Base-by-base conservation (phyloP, 2,329 filamentous ascomycete species). In the Aspergillus versicolor region DNA sequence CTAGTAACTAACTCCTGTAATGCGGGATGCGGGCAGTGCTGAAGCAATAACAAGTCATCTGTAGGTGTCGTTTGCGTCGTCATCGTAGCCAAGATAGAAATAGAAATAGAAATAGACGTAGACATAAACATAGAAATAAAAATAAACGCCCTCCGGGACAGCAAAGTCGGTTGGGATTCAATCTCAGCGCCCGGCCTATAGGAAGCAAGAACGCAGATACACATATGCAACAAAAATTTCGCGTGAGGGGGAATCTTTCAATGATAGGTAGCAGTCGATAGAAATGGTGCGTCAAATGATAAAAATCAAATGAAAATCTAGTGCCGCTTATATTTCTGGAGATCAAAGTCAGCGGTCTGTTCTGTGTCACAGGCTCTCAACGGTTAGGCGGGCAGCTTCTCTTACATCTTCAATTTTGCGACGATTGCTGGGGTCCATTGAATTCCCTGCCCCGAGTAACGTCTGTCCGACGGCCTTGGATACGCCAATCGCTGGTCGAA, bases 361-460 rank as follows among this genome's bases (percentile, higher is more conserved):
- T 30, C 27, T 30, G 27, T 30, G 27, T 30, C 27, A 30, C 27
- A 30, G 27, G 27, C 24, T 38, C 43, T 57, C 32, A 52, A 37
- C 38, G 17, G 54, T 11, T 21, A 42, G 52, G 37, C 38, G 17
- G 34, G 38, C 17, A 17, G 52, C 9, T n/a, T 38, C 63, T 87
- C 91, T 85, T 78, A 96, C 93, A 81, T 97, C 92, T 67, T 96
- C 90, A 69, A 92, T 86, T 70, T 89, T 87, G 67, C 90, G 83
- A 70, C 88, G 79, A 70, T 96, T 92, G 60, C 86, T 82, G 52
- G 89, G 89, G 77, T 99, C 94, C 65, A 99, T 80, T 46, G 90
- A 86, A 73, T 99, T 99, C 0, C 91, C 95, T 13, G 92, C 93
- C 5, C 95, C 94, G 77, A 97, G 82, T 57, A 99, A 78, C 38